Base-by-base conservation (phyloP, 306 rosid genomes). In the Vigna trinervia region DNA sequence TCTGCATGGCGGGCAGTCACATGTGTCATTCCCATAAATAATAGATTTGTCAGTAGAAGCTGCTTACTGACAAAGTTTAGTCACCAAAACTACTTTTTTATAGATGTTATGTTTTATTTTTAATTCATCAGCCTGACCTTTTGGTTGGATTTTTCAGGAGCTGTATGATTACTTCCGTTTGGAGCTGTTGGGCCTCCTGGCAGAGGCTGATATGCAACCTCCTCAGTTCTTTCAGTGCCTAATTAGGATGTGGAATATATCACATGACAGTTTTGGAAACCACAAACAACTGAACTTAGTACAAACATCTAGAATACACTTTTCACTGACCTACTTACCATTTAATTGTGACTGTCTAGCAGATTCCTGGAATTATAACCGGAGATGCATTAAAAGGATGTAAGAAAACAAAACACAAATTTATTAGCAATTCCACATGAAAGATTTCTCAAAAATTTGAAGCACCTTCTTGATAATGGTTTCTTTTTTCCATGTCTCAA, bases 401-500 rank as follows among this genome's bases (percentile, higher is more conserved):
- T 38, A 13, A 41, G 46, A 41, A 8, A 41, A 12, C 36, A 22
- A 53, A 39, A 8, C 23, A 0, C n/a, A 65, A 3, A 56, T 5
- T 36, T 20, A 45, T 17, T 34, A 30, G 17, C 13, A 58, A 57
- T 30, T 30, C 34, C 22, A 22, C 28, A 17, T 5, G n/a, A 73
- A 51, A 48, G 43, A 76, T 39, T 48, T 51, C 12, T 9, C 5
- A 26, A 23, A 41, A 17, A 32, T 32, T 3, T 5, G 13, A 76
- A 65, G 20, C 62, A 64, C 94, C 90, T 77, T 84, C 83, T 82
- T 84, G 82, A 86, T 83, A 71, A 71, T 69, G 23, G 92, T 90
- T 76, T 90, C 94, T 68, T 90, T 86, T 75, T 88, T 90, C 92
- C 94, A 90, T 61, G 94, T 86, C 5, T 84, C 86, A 28, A 87